Base-by-base conservation (phyloP, 2,329 filamentous ascomycete species). In the Alternaria metachromatica region DNA sequence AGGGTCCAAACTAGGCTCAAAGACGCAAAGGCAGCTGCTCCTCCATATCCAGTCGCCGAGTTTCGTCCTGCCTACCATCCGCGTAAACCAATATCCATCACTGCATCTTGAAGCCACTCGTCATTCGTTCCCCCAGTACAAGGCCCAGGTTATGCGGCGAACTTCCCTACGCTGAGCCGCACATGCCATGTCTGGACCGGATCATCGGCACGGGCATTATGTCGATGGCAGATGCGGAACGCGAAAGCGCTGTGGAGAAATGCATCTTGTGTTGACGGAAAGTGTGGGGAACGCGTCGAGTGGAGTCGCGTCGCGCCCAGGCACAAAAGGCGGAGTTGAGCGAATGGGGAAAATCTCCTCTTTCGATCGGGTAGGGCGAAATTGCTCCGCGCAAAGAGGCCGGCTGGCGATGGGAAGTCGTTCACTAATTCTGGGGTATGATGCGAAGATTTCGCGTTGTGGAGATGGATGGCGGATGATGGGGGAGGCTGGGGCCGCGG, bases 261-360 rank as follows among this genome's bases (percentile, higher is more conserved):
- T 64, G 64, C 59, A 70, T 59, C 53, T 60, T 51, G 51, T 53
- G 63, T 69, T 60, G 46, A 61, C 21, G 62, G 55, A 61, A 55
- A 59, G 41, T 70, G 69, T 65, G 70, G 69, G 62, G 68, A 56
- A 59, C 59, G 60, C 57, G 65, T 58, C 53, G 59, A 50, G 56
- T 58, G 55, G 59, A 50, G 56, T 61, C 62, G 53, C 30, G 30
- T 50, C 21, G 45, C 26, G 48, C 9, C 37, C 44, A 55, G 63
- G 55, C 18, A 57, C 53, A 15, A 5, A 15, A 43, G 28, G 33
- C 33, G n/a, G 58, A 59, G 11, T 18, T 46, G 13, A 55, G 49
- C 58, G 10, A n/a, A 71, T 57, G 70, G 70, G 70, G 72, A 65
- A 73, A 72, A 41, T 63, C 67, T 70, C 72, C 70, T 68, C 68